Base-by-base conservation (phyloP, 495 filamentous ascomycete genomes). In the Glutinoglossum americanum region DNA sequence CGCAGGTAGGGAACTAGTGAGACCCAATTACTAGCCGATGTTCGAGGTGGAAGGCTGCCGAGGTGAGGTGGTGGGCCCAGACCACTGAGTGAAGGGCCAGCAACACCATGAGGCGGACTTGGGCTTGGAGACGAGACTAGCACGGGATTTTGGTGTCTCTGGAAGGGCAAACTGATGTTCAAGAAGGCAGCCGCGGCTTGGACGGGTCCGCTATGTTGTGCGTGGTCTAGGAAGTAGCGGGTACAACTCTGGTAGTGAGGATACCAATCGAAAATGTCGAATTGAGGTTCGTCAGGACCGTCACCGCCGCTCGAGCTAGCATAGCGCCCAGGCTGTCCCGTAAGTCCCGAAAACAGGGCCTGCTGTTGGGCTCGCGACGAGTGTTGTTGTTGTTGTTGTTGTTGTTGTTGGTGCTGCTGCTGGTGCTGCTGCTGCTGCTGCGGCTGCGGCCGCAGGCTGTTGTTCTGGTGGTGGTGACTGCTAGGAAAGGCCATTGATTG, bases 191-290 rank as follows among this genome's bases (percentile, higher is more conserved):
- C 87, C 54, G 97, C 75, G 23, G 88, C 87, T 70, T 96, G 89
- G 21, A 93, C 84, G 41, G 81, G 76, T 39, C 74, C 77, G 59
- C 79, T 82, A 69, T 93, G 85, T 65, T 97, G 92, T 5, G 89
- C 87, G 67, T 89, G 80, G 64, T 95, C 87, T 62, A 96, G 73
- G 70, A 98, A 98, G 73, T 93, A 96, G 41, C 80, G 79, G 60
- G 90, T 85, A 69, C 92, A 98, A 62, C 80, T 87, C 67, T 90
- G 86, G 69, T 94, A 95, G 54, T 83, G 80, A 17, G 89, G 87
- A 65, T 94, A 85, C 92, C 92, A 98, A 59, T 87, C 84, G 66
- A 96, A 80, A 59, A 96, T 83, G 68, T 95, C 90, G 67, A 88
- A 87, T 57, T 72, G 58, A 19, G 67, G 65, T 33, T 67, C 63